A percentile compares a stretch with the other conserved stretches of the same genome.
These are phyloP conservation scores for Sporothrix mexicana DNA, from an alignment of 2,329 filamentous ascomycete genomes.

Conservation along the genomic window DNA sequence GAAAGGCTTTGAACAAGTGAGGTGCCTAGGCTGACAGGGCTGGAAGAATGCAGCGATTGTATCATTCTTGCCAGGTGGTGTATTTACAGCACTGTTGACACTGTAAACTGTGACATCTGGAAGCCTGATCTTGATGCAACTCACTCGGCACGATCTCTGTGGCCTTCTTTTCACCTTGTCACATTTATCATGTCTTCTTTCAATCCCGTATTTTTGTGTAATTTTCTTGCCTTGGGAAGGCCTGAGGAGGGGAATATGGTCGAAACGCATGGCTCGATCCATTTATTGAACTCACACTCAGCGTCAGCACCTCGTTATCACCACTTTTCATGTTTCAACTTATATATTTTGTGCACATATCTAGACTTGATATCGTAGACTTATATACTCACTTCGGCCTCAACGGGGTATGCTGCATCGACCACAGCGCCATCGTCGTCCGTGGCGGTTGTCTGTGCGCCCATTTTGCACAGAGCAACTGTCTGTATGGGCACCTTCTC, in stretches of 20 bases:
- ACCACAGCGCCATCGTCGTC: conserved; percentile 56
- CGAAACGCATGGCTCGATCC: too few species aligned
- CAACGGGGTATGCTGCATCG: conserved; percentile 61
- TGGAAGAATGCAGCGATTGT: conserved; percentile 1
- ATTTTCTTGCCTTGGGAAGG: neutral
- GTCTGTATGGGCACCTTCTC: conserved; percentile 68
- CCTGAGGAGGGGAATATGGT: neutral
- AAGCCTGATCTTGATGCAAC: conserved; percentile 11
- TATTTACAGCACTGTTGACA: neutral
- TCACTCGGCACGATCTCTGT: conserved; percentile 8
- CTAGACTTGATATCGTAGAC: neutral
- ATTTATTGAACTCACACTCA: too few species aligned
- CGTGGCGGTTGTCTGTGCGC: conserved; percentile 65
- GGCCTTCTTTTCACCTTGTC: neutral
- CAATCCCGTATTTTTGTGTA: too few species aligned
- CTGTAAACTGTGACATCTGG: neutral
- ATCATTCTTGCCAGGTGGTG: neutral
- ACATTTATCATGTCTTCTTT: neutral
- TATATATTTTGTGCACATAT: neutral
- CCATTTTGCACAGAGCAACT: conserved; percentile 85
- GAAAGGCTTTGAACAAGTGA: neutral
- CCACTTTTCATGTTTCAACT: neutral
- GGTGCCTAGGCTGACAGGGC: conserved; percentile 26
- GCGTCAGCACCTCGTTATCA: too few species aligned
- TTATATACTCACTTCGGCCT: conserved; percentile 54